These are phyloP conservation scores for Mycosarcoma maydis DNA, from an alignment of 1,284 basidiomycete genomes.

Conservation along the genomic window DNA sequence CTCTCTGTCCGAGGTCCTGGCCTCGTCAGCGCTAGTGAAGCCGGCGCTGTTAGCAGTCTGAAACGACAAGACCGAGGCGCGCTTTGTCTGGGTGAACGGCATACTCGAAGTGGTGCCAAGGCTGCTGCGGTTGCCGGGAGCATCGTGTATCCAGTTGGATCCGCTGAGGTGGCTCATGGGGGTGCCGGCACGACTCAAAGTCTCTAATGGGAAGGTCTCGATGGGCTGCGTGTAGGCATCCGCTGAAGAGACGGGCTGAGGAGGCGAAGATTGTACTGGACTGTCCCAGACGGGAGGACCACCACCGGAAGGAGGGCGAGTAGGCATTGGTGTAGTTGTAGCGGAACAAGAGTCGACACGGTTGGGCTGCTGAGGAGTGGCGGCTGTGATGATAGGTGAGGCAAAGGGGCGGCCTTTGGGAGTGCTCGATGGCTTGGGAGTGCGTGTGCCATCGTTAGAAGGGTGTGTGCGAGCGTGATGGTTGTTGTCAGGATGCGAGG, in stretches of 20 bases:
- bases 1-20: constrained; percentile 22
- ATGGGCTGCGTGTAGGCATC: constrained; percentile 43
- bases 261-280: not conserved
- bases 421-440: constrained; percentile 23
- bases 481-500: constrained; percentile 16
- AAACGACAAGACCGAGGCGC: constrained; percentile 58
- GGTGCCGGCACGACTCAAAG: constrained; percentile 37
- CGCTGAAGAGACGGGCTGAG: constrained; percentile 43
- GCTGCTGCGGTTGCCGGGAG: constrained; percentile 40
- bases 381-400: constrained; percentile 27
- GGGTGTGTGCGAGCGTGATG: constrained; percentile 11
- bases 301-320: constrained; percentile 13
- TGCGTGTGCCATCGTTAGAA: constrained; percentile 21
- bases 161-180: constrained; percentile 46
- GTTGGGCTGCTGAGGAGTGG: constrained; percentile 34
- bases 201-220: constrained; percentile 28
- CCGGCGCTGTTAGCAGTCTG: constrained; percentile 61
- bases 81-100: constrained; percentile 34
- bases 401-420: constrained; percentile 6
- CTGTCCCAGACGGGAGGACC: constrained; percentile 2
- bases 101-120: constrained; percentile 32
- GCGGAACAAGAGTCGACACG: constrained; percentile 2
- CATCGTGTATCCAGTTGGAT: constrained; percentile 41
- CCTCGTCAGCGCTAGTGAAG: constrained; percentile 50
- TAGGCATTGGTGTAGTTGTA: not conserved